Evolutionary conservation across 2,329 filamentous ascomycete species (phyloP).

Genomic region (Sphaerulina musiva): DNA sequence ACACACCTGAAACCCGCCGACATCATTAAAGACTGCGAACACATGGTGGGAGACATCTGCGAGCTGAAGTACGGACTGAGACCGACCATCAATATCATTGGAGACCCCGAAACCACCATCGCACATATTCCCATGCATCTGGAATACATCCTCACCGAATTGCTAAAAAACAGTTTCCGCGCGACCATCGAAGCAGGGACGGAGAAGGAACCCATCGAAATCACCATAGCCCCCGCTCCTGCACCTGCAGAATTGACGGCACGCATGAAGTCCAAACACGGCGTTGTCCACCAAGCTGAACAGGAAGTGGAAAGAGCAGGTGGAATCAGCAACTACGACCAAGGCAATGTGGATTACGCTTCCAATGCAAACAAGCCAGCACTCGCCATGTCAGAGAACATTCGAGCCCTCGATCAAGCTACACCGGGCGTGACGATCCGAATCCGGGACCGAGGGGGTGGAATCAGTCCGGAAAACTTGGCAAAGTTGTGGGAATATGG

Average conservation of each 20-base stretch:
- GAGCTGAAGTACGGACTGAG: constrained; percentile 91
- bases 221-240: constrained; percentile 75
- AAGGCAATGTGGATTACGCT: constrained; percentile 35
- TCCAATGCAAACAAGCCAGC: constrained; percentile 24
- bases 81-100: constrained; percentile 72
- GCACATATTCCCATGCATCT: constrained; percentile 93
- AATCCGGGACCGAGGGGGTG: constrained; percentile 90
- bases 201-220: constrained; percentile 73
- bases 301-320: constrained; percentile 19
- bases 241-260: constrained; percentile 37
- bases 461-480: constrained; percentile 76
- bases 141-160: constrained; percentile 93
- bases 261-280: constrained; percentile 13
- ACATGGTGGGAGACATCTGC: constrained; percentile 91
- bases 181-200: constrained; percentile 82
- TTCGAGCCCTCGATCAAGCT: constrained; percentile 43
- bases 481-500: constrained; percentile 94
- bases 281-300: constrained; percentile 11
- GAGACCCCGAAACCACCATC: constrained; percentile 79
- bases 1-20: constrained; percentile 75
- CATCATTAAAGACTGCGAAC: constrained; percentile 76
- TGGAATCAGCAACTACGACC: constrained; percentile 31
- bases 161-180: constrained; percentile 94
- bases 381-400: constrained; percentile 32
- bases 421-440: constrained; percentile 85